Evolutionary conservation across 164 flowering plant genomes (phyloP).

Genomic region (Malania oleifera): DNA sequence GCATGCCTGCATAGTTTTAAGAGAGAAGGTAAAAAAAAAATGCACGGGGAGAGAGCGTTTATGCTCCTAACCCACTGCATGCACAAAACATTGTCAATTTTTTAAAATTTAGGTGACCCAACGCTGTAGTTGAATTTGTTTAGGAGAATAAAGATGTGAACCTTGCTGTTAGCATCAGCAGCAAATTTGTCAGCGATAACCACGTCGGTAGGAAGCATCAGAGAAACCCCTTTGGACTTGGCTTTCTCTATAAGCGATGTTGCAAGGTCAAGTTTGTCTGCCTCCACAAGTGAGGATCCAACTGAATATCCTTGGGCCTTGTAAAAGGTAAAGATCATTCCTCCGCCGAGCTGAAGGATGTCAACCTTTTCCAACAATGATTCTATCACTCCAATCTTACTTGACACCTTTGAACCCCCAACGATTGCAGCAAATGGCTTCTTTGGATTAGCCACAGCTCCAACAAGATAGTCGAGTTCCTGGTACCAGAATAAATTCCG

Average conservation of each 20-base stretch:
- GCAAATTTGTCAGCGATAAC: slow-evolving; percentile 83
- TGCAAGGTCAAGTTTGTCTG: slow-evolving; percentile 82
- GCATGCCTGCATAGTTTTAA: too few relatives aligned
- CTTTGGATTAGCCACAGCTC: slow-evolving; percentile 79
- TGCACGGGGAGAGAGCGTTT: too few relatives aligned
- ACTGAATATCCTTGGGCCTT: slow-evolving; percentile 75
- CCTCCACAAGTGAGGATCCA: slow-evolving; percentile 89
- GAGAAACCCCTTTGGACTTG: slow-evolving; percentile 69
- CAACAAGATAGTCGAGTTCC: slow-evolving; percentile 92
- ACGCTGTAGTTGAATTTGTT: background rate
- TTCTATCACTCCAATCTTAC: slow-evolving; percentile 85
- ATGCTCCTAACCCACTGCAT: background rate
- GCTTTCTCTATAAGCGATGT: slow-evolving; percentile 75
- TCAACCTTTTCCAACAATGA: slow-evolving; percentile 71
- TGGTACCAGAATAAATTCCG: slow-evolving; percentile 15
- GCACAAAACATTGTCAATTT: background rate
- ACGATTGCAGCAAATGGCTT: slow-evolving; percentile 95
- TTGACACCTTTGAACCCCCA: slow-evolving; percentile 86
- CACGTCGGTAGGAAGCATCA: slow-evolving; percentile 80
- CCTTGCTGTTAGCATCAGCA: slow-evolving; percentile 83
- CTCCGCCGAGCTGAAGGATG: slow-evolving; percentile 75
- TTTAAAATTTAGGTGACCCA: background rate
- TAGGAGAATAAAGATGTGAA: slow-evolving; percentile 11
- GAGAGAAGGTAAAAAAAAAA: too few relatives aligned
- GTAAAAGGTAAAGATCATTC: slow-evolving; percentile 91